phyloP scores from a whole-genome alignment of 2,329 filamentous ascomycete genomes.

The Domatiomyces catenatus region DNA sequence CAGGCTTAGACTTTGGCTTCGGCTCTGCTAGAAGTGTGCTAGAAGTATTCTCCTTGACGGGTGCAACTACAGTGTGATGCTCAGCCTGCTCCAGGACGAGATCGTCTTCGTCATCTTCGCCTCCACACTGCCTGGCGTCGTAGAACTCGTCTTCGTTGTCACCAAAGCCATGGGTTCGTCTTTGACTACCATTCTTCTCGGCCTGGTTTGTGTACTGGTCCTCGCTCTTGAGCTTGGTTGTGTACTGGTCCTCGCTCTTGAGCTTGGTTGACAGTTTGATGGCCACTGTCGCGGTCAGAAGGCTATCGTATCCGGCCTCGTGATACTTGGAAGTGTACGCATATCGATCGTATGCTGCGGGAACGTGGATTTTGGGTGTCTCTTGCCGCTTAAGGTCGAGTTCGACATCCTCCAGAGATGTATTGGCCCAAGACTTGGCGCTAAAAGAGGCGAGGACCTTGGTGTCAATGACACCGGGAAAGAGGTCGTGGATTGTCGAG shows the following conservation, averaged over 20 bases:
- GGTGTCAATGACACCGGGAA: conserved; percentile 45
- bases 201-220: conserved; percentile 16
- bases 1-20: background rate
- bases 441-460: conserved; percentile 44
- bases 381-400: conserved; percentile 24
- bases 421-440: conserved; percentile 19
- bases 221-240: conserved; percentile 22
- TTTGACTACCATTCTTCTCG: background rate
- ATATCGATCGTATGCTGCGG: conserved; percentile 23
- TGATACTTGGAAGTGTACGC: conserved; percentile 28
- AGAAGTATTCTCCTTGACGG: background rate
- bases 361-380: conserved; percentile 24
- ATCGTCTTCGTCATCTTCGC: conserved; percentile 1
- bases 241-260: conserved; percentile 18
- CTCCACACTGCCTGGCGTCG: background rate
- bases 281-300: conserved; percentile 44
- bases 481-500: conserved; percentile 34
- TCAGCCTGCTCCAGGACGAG: background rate
- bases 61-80: background rate
- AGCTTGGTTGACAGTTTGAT: conserved; percentile 36
- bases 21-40: background rate
- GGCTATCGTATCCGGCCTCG: conserved; percentile 49
- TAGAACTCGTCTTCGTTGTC: background rate
- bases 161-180: background rate
- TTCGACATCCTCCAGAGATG: conserved; percentile 36